phyloP scores from a whole-genome alignment of 805 yeast genomes.

The Hanseniaspora valbyensis region DNA sequence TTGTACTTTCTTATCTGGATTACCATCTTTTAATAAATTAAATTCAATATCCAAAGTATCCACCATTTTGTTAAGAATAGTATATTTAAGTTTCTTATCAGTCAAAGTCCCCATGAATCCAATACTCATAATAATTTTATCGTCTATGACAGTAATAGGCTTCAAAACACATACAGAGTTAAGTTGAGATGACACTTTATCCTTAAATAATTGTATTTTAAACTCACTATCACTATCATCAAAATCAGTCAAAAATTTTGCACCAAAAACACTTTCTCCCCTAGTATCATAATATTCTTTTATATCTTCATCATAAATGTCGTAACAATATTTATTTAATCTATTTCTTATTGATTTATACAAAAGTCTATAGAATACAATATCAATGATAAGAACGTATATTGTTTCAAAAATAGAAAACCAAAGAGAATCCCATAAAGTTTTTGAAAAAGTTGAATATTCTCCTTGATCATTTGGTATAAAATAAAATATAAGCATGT shows the following conservation, averaged over 20 bases:
- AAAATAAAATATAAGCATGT: neutral
- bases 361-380: neutral
- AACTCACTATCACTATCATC: neutral
- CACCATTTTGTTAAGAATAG: conserved; percentile 7
- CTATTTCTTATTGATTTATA: neutral
- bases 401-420: neutral
- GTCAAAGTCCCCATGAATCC: conserved; percentile 14
- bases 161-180: conserved; percentile 8
- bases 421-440: neutral
- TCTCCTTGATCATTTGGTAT: neutral
- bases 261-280: conserved; percentile 6
- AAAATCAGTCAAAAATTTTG: neutral
- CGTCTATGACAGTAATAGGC: neutral
- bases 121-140: neutral
- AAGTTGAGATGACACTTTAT: neutral
- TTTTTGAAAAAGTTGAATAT: neutral
- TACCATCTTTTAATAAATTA: neutral
- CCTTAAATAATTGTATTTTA: conserved; percentile 2
- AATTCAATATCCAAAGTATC: neutral
- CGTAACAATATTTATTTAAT: neutral
- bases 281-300: conserved; percentile 3
- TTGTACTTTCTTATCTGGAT: neutral
- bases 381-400: neutral
- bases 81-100: conserved; percentile 4
- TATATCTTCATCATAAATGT: conserved; percentile 2